These are phyloP conservation scores for Marchantia paleacea DNA, from an alignment of 225 moss, liverwort and hornwort genomes.

Conservation along the genomic window DNA sequence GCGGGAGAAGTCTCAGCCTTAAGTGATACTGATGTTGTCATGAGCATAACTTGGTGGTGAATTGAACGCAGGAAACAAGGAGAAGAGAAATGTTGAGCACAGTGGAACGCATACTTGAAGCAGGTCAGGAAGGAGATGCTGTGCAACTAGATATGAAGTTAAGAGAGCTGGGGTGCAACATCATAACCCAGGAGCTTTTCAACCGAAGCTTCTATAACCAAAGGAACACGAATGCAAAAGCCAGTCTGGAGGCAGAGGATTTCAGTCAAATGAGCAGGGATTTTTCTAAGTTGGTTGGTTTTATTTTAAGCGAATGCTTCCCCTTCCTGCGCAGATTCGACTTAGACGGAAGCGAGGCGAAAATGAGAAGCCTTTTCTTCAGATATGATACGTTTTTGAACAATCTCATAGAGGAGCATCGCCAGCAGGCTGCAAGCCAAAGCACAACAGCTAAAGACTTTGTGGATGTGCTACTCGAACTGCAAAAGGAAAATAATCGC, in stretches of 20 bases:
- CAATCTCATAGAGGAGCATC: background rate
- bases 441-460: background rate
- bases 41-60: too few species aligned
- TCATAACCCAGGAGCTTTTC: background rate
- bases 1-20: too few species aligned
- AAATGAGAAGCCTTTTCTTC: background rate
- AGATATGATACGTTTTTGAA: background rate
- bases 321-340: background rate
- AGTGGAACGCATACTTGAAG: background rate
- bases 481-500: background rate
- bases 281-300: background rate
- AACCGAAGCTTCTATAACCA: background rate
- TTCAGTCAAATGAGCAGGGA: background rate
- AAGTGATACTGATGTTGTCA: too few species aligned
- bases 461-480: background rate
- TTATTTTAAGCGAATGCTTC: background rate
- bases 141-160: background rate
- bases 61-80: background rate
- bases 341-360: background rate
- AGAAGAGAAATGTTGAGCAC: background rate
- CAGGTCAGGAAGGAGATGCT: background rate
- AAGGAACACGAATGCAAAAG: background rate
- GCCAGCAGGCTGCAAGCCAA: background rate
- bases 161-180: background rate
- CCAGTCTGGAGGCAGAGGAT: background rate